phyloP scores from a whole-genome alignment of 2,329 filamentous ascomycete genomes.

The Pezicula radicicola region DNA sequence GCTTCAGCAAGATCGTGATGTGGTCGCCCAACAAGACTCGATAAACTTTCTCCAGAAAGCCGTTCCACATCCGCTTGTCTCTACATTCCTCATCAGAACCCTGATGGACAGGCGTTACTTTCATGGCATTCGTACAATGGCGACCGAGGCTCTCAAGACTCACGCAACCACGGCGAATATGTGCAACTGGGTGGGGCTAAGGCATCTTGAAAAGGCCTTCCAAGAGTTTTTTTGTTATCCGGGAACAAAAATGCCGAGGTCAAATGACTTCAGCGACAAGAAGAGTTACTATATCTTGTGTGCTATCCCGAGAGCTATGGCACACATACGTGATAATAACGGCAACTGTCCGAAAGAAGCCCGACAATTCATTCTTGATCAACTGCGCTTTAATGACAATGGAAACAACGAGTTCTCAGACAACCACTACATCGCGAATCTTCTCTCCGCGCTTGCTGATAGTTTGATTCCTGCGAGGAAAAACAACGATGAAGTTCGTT shows the following conservation, averaged over 20 bases:
- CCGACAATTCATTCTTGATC: conserved; percentile 81
- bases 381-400: conserved; percentile 93
- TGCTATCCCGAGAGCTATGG: conserved; percentile 77
- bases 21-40: conserved; percentile 80
- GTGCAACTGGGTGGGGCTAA: conserved; percentile 73
- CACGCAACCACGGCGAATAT: conserved; percentile 63
- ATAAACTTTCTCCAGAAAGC: conserved; percentile 70
- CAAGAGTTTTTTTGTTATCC: conserved; percentile 84
- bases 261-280: conserved; percentile 90
- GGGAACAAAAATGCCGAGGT: conserved; percentile 72
- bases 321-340: conserved; percentile 69
- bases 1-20: conserved; percentile 92
- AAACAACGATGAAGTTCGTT: conserved; percentile 28
- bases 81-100: conserved; percentile 85
- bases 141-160: conserved; percentile 72
- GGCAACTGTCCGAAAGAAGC: conserved; percentile 77
- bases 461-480: conserved; percentile 50
- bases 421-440: conserved; percentile 78
- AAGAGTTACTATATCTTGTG: conserved; percentile 81
- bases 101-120: conserved; percentile 92
- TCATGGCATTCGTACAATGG: conserved; percentile 85
- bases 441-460: conserved; percentile 64
- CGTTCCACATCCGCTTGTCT: conserved; percentile 73
- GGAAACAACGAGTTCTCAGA: conserved; percentile 86
- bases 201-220: conserved; percentile 82